A percentile compares a stretch with the other conserved stretches of the same genome.
These are phyloP conservation scores for Blastobotrys aristatus DNA, from an alignment of 1,139 yeast genomes.

Conservation along the genomic window DNA sequence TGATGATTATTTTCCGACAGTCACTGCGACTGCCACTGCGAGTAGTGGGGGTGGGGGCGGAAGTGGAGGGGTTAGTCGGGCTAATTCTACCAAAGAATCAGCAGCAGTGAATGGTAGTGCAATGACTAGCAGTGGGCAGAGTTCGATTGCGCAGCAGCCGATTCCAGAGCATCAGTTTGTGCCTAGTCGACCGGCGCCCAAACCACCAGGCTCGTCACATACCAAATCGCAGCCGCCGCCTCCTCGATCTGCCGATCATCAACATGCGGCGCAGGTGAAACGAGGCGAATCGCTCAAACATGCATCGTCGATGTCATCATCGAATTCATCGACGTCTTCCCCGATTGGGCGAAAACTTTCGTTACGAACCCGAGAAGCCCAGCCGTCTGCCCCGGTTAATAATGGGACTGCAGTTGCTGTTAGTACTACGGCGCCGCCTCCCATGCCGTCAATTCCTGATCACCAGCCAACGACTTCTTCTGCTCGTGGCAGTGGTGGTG, in stretches of 20 bases:
- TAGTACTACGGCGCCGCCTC: background rate
- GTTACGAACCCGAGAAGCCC: background rate
- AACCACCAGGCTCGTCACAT: slow-evolving; percentile 21
- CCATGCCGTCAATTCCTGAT: background rate
- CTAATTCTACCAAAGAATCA: slow-evolving; percentile 10
- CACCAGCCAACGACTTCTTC: background rate
- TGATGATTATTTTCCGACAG: slow-evolving; percentile 23
- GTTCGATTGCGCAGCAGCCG: background rate
- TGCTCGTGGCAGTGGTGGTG: background rate
- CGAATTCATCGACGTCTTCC: background rate
- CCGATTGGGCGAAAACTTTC: slow-evolving; percentile 5
- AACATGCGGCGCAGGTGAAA: background rate
- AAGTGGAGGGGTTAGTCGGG: slow-evolving; percentile 3
- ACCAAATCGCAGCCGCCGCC: background rate
- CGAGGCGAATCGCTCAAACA: background rate
- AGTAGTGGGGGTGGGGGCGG: background rate
- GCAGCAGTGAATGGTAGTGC: slow-evolving; percentile 13
- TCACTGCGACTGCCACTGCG: too few species aligned
- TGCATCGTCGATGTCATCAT: background rate
- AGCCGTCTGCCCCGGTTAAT: too few species aligned
- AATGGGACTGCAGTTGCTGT: too few species aligned
- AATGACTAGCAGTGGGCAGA: slow-evolving; percentile 6
- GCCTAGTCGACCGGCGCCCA: slow-evolving; percentile 29
- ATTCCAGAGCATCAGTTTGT: slow-evolving; percentile 18
- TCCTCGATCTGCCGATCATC: slow-evolving; percentile 9